These are phyloP conservation scores for Fragilaria radians DNA, from an alignment of 108 stramenopile genomes.

Conservation along the genomic window DNA sequence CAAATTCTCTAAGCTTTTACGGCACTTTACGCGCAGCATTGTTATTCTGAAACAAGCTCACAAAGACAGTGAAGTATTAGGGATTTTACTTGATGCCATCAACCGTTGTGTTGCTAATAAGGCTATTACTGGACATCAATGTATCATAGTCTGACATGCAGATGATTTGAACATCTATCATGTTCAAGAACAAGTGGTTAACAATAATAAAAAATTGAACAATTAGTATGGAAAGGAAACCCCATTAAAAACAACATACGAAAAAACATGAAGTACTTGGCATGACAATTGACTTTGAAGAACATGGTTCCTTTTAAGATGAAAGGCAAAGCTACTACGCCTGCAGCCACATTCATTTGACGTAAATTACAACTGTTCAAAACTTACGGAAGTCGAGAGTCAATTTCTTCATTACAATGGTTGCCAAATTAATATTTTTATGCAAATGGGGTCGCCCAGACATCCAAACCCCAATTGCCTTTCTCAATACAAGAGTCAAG, in stretches of 20 bases:
- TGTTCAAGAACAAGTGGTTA: conserved; percentile 6
- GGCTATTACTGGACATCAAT: too few relatives aligned
- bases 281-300: conserved; percentile 21
- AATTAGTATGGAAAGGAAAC: conserved; percentile 13
- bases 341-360: conserved; percentile 29
- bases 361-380: conserved; percentile 10
- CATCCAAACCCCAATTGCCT: conserved; percentile 23
- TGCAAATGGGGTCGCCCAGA: conserved; percentile 15
- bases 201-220: conserved; percentile 1
- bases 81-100: conserved; percentile 38
- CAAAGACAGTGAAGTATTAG: not conserved
- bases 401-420: not conserved
- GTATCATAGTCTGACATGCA: too few relatives aligned
- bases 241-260: conserved; percentile 1
- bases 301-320: conserved; percentile 4
- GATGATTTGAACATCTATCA: conserved; percentile 29
- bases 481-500: too few relatives aligned
- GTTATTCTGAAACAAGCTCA: conserved; percentile 13
- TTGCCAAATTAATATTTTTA: conserved; percentile 17
- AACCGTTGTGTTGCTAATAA: conserved; percentile 36
- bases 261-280: conserved; percentile 26
- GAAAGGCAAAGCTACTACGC: conserved; percentile 12
- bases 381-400: not conserved
- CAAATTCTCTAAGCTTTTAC: conserved; percentile 14
- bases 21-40: conserved; percentile 15